A percentile compares a stretch with the other conserved stretches of the same genome.
Conservation (phyloP, 345 rosid genomes). For the Aquilaria malaccensis region DNA sequence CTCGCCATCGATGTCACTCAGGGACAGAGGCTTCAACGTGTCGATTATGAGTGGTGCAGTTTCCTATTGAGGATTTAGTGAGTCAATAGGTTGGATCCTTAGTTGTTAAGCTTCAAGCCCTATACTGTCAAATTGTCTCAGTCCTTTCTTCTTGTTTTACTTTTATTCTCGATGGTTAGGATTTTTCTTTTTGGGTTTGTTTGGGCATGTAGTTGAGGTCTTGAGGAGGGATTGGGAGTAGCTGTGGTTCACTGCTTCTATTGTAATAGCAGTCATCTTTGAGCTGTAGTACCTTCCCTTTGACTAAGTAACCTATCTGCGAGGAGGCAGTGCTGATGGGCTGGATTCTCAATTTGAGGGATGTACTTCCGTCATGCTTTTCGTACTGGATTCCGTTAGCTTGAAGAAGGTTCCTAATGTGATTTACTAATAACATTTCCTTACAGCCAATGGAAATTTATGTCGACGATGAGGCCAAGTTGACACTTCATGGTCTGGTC, state of each 20-base stretch:
- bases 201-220: not conserved
- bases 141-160: not conserved
- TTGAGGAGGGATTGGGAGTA: conserved; percentile 10
- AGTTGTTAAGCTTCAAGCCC: not conserved
- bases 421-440: conserved; percentile 66
- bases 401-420: conserved; percentile 64
- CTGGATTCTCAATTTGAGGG: conserved; percentile 43
- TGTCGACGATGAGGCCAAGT: conserved; percentile 96
- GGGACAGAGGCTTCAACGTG: conserved; percentile 11
- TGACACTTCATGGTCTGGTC: conserved; percentile 98
- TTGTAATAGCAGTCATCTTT: conserved; percentile 13
- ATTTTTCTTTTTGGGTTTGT: not conserved
- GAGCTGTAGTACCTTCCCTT: conserved; percentile 21
- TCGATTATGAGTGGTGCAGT: conserved; percentile 12
- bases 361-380: conserved; percentile 47
- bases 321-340: conserved; percentile 38
- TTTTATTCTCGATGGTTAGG: not conserved
- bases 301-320: conserved; percentile 22
- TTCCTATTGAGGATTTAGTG: conserved; percentile 9
- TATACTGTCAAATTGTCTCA: not conserved
- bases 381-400: conserved; percentile 59
- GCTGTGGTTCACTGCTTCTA: conserved; percentile 5
- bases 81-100: conserved; percentile 4
- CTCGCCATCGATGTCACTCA: conserved; percentile 12
- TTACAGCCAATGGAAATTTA: conserved; percentile 99